Evolutionary conservation across 1,284 basidiomycete genomes (phyloP), one percentile per base, ranked within the genome.

Genomic region (Microstroma glucosiphilum): DNA sequence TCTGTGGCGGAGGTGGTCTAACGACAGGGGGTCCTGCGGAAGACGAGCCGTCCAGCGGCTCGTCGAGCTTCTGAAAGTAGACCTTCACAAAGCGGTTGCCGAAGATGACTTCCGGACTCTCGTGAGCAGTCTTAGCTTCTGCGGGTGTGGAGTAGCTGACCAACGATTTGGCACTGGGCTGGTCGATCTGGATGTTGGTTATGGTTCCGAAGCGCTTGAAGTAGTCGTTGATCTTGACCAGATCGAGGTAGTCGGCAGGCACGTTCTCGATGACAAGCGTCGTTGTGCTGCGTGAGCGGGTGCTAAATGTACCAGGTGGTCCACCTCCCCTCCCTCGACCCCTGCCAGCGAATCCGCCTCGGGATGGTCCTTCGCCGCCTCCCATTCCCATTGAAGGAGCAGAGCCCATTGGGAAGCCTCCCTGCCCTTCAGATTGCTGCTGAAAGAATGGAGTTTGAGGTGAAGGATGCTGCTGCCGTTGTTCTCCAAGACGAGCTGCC

Each of bases 241-340:
- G 84, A 42, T 86, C 86, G 55, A 94, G 84, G 71, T 88, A 86
- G 64, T 91, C 87, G 55, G 86, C 85, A 0, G 93, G 93, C 60
- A 96, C 92, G 81, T 94, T 93, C 80, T 94, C 92, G 59, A 97
- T 88, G 21, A 96, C 90, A 30, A 96, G 83, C 0, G 92, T 94
- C 75, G 89, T 91, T 76, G 88, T 66, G 64, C 70, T 73, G 57
- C 79, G 63, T n/a, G 79, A 73, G 8, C 78, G 67, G 21, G 73
- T 69, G 37, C 76, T 60, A 61, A 71, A 70, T 11, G 69, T 65
- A 15, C 80, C 64, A 85, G 88, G 30, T 83, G 86, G 69, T 80
- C 81, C 72, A 85, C 77, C 78, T 85, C 58, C 71, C 11, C 72
- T 66, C 21, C 77, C 76, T 30, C 71, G 64, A 19, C 76, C 72